A percentile compares a stretch with the other conserved stretches of the same genome.
Evolutionary conservation across 805 yeast species (phyloP).

Genomic region (Lipomyces sp.): DNA sequence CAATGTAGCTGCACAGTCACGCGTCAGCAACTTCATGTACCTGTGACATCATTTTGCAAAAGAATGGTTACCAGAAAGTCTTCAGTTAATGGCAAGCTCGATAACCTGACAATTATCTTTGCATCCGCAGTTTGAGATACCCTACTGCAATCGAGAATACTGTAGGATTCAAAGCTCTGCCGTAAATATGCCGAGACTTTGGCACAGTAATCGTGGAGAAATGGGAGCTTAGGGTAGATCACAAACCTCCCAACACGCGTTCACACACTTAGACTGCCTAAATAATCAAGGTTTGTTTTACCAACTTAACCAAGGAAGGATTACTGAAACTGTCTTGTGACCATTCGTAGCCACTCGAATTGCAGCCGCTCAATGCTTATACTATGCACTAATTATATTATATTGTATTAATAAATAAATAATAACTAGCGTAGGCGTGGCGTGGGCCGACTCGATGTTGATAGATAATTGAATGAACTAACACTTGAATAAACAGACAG

Average conservation of each 20-base stretch:
- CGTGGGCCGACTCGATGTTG: too few relatives aligned
- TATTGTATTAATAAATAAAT: too few relatives aligned
- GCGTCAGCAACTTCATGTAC: background rate
- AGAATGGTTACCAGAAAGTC: background rate
- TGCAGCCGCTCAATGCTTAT: too few relatives aligned
- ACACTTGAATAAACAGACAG: too few relatives aligned
- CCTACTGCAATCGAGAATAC: background rate
- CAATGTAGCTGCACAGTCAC: background rate
- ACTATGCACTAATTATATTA: too few relatives aligned
- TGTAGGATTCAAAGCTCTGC: background rate
- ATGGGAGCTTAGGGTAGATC: background rate
- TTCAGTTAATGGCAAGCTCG: background rate
- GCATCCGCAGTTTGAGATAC: background rate
- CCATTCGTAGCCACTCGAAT: background rate
- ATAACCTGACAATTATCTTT: background rate
- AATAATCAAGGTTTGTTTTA: background rate
- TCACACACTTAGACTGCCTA: slow-evolving; percentile 1
- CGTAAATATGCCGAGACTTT: background rate
- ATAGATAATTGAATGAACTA: too few relatives aligned
- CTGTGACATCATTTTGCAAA: background rate
- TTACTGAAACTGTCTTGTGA: background rate
- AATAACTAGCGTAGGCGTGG: too few relatives aligned
- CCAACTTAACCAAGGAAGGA: background rate
- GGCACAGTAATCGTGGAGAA: background rate
- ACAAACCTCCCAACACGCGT: slow-evolving; percentile 11